Base-by-base conservation (phyloP, 805 yeast genomes). In the Lachancea sp. region DNA sequence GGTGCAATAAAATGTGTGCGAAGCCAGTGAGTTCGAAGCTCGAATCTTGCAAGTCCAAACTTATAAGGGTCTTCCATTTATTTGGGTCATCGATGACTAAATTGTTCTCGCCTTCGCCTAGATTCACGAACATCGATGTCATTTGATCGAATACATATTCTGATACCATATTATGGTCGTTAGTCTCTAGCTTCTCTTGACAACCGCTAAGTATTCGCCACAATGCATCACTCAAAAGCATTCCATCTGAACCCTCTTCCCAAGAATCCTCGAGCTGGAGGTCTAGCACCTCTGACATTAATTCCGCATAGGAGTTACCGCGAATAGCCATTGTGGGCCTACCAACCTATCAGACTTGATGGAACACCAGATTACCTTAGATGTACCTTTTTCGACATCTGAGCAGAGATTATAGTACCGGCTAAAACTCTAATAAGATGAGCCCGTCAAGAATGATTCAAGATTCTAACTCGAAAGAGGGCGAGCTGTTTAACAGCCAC, bases 1-100 rank as follows among this genome's bases (percentile, higher is more conserved):
- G 44, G 9, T 55, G 51, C 2, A 63, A 26, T 3, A 62, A 45
- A 13, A 62, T 52, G 22, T 60, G 61, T 19, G 53, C 29, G n/a
- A 50, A 37, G 4, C 52, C 32, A 6, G 51, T 47, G 30, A 49
- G 48, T 17, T 46, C 47, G 12, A 35, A 12, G 4, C 19, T 35
- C 12, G 30, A 11, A 7, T 37, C 32, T 15, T 37, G 27, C 18
- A 17, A 30, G 10, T 15, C 27, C 3, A 41, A 13, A n/a, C 18
- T 16, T 1, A 55, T 17, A 11, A 58, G 27, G 18, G 35, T 27
- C 10, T 22, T 13, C 63, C 63, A 55, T 5, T 27, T 17, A 13
- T 42, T 49, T 3, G 30, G 15, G 18, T 47, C 36, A 3, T 38
- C 38, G n/a, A 46, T 32, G 12, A 45, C 34, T 27, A 62, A 54